Evolutionary conservation across 352 stramenopile species (phyloP), one percentile per base, ranked within the genome.

Genomic region (Hyaloperonospora brassicae): DNA sequence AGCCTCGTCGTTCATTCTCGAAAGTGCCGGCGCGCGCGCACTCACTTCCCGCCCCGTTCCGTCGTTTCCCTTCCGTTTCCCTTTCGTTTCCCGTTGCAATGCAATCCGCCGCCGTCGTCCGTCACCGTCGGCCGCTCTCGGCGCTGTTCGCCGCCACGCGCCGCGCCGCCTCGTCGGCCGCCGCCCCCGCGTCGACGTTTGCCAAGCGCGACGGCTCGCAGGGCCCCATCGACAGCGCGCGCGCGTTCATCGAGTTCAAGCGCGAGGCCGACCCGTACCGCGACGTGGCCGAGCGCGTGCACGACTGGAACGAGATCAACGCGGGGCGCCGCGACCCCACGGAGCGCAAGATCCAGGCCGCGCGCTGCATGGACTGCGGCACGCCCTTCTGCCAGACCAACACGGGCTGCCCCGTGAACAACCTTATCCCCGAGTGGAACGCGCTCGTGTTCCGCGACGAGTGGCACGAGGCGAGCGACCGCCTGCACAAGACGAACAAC

Each of bases 351-450:
- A 71, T 87, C 23, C 96, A 98, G 68, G 95, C 95, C 1, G 94
- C 95, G 47, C 89, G 96, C 34, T 99, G 96, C 79, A 99, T 99
- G 96, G 95, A 98, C 77, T 99, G 96, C 70, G 96, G 96, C 43
- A 98, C 95, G 13, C 96, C 96, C 31, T 99, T 98, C 63, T 99
- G 95, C 72, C 94, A 98, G 73, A 98, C 95, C 34, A 94, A 98
- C 73, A 97, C 94, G 39, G 96, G 96, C 46, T 98, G 96, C 62
- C 96, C 96, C 22, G 89, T 99, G 17, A 95, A 98, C 76, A 99
- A 99, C 66, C 72, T 98, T 17, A 99, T 99, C 59, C 96, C 96
- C 1, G 95, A 99, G 77, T 99, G 95, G 94, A 99, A 99, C 72
- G 95, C 98, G 61, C 77, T 98, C 11, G 96, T 99, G 31, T 98